Conservation (phyloP, 306 rosid species). For the Morella rubra region DNA sequence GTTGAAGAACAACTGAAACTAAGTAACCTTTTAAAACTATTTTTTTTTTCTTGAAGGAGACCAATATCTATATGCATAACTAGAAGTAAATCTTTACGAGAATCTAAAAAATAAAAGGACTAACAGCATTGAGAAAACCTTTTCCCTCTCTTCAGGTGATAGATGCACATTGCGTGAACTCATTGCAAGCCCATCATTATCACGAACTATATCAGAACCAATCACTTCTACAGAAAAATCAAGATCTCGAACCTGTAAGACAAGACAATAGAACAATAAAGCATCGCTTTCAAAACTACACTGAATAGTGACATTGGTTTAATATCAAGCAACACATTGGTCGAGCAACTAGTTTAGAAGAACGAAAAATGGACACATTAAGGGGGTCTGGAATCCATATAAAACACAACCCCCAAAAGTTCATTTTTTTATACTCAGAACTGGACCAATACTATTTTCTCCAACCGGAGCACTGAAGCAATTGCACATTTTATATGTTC, state of each 20-base stretch:
- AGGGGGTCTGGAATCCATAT: neutral
- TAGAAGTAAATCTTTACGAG: neutral
- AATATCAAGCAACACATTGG: neutral
- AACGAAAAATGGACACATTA: conserved; percentile 2
- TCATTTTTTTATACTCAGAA: neutral
- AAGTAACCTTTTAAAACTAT: neutral
- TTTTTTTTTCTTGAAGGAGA: neutral
- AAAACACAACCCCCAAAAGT: conserved; percentile 1
- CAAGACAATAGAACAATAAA: conserved; percentile 11
- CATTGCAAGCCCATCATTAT: conserved; percentile 84
- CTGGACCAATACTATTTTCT: neutral
- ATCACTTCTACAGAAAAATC: conserved; percentile 70
- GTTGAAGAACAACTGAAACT: neutral
- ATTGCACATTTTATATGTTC: neutral
- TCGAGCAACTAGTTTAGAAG: neutral
- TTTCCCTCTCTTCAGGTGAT: conserved; percentile 65
- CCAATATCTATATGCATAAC: neutral
- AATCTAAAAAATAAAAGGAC: neutral
- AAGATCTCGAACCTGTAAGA: conserved; percentile 83
- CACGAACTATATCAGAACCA: conserved; percentile 70
- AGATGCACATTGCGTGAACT: conserved; percentile 91
- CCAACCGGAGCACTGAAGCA: neutral
- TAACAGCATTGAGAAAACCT: conserved; percentile 40
- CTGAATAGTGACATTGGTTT: neutral
- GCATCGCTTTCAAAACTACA: neutral